A percentile compares a stretch with the other conserved stretches of the same genome.
These are phyloP conservation scores for Patellaria atrata DNA, from an alignment of 495 filamentous ascomycete species.

Conservation along the genomic window DNA sequence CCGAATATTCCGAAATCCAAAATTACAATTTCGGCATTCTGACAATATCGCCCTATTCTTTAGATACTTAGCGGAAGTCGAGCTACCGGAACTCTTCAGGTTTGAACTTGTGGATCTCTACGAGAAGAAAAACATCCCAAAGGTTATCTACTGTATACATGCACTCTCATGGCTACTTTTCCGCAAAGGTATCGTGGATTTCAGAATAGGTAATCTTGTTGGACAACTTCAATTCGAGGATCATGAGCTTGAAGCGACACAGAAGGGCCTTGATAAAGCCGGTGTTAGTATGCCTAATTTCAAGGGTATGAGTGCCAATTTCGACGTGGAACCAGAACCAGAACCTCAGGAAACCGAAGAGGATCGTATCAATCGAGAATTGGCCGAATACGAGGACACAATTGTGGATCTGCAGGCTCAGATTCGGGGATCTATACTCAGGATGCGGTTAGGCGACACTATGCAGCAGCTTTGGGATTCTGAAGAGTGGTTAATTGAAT, in stretches of 20 bases:
- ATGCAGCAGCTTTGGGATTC: slow-evolving; percentile 90
- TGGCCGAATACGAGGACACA: slow-evolving; percentile 54
- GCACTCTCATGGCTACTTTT: slow-evolving; percentile 91
- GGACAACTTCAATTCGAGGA: slow-evolving; percentile 96
- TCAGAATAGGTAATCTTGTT: slow-evolving; percentile 95
- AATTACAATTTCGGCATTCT: slow-evolving; percentile 86
- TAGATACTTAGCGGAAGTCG: slow-evolving; percentile 79
- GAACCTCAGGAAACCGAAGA: slow-evolving; percentile 79
- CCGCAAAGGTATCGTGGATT: slow-evolving; percentile 84
- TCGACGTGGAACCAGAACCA: slow-evolving; percentile 59
- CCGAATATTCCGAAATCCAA: slow-evolving; percentile 71
- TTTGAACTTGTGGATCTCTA: slow-evolving; percentile 98
- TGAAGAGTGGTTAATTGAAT: slow-evolving; percentile 59
- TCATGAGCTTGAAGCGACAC: slow-evolving; percentile 90
- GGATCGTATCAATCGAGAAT: slow-evolving; percentile 71
- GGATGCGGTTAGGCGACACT: slow-evolving; percentile 60
- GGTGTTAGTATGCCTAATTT: slow-evolving; percentile 96
- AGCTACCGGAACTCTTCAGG: slow-evolving; percentile 91
- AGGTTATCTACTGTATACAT: slow-evolving; percentile 98
- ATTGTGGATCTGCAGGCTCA: slow-evolving; percentile 77
- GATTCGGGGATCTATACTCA: slow-evolving; percentile 63
- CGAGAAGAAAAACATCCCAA: slow-evolving; percentile 99
- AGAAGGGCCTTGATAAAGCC: slow-evolving; percentile 89
- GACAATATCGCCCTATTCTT: slow-evolving; percentile 96
- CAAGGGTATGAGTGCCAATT: slow-evolving; percentile 87